These are phyloP conservation scores for Nicotiana tomentosiformis DNA, from an alignment of 257 asterid species.

Conservation along the genomic window DNA sequence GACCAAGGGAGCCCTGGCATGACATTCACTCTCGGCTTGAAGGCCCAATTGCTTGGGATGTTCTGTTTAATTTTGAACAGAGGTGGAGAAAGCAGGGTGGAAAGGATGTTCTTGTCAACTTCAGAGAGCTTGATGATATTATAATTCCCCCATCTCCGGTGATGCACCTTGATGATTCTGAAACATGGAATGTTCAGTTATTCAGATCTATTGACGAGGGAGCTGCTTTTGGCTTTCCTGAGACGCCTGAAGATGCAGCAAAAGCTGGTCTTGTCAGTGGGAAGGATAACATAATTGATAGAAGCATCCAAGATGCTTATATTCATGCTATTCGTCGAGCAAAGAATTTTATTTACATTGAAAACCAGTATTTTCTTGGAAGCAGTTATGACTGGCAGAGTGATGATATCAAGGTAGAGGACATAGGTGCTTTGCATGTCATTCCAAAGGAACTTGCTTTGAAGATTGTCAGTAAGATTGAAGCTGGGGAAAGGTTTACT, in stretches of 20 bases:
- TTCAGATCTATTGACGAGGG: slow-evolving; percentile 85
- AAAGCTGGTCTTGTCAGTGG: slow-evolving; percentile 81
- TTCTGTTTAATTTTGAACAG: slow-evolving; percentile 78
- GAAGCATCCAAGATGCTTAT: slow-evolving; percentile 86
- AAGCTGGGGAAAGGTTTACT: slow-evolving; percentile 75
- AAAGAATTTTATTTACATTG: slow-evolving; percentile 64
- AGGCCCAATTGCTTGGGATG: slow-evolving; percentile 95
- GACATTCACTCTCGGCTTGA: slow-evolving; percentile 78
- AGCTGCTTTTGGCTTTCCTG: slow-evolving; percentile 93
- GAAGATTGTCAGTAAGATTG: slow-evolving; percentile 67
- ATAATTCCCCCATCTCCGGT: slow-evolving; percentile 75
- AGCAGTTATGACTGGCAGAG: slow-evolving; percentile 58
- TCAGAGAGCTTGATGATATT: slow-evolving; percentile 55
- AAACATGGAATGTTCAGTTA: slow-evolving; percentile 74
- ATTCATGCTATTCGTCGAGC: slow-evolving; percentile 89
- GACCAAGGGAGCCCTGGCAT: slow-evolving; percentile 94
- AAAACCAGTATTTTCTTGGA: slow-evolving; percentile 82
- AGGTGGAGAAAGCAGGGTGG: slow-evolving; percentile 91
- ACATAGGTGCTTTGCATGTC: slow-evolving; percentile 70
- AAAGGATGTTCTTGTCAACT: slow-evolving; percentile 50
- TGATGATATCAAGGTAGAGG: slow-evolving; percentile 56
- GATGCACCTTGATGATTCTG: slow-evolving; percentile 59
- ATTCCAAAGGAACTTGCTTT: slow-evolving; percentile 75
- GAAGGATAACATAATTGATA: slow-evolving; percentile 72
- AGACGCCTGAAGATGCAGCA: slow-evolving; percentile 74